Conservation (phyloP, 1,284 basidiomycete species). For the Leucoagaricus sp. region DNA sequence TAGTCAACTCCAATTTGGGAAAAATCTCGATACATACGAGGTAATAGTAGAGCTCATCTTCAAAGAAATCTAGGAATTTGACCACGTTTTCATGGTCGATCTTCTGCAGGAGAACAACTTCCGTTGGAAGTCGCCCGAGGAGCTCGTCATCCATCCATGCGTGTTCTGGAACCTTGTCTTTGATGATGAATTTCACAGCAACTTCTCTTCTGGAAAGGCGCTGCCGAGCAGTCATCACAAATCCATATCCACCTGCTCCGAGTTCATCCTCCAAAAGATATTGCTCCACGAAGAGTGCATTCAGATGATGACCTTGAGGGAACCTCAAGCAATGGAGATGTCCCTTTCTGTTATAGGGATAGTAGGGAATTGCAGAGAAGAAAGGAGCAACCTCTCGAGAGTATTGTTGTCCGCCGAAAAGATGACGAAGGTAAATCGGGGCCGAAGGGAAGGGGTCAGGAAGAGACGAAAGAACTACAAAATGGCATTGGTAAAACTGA, state of each 20-base stretch:
- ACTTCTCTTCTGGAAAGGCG: constrained; percentile 63
- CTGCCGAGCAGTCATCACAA: constrained; percentile 80
- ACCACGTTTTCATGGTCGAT: constrained; percentile 83
- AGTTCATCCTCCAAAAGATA: constrained; percentile 82
- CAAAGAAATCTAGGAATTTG: constrained; percentile 80
- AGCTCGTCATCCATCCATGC: constrained; percentile 75
- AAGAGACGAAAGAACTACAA: not conserved
- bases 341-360: constrained; percentile 30
- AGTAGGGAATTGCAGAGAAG: not conserved
- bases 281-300: constrained; percentile 61
- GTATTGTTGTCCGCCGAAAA: not conserved
- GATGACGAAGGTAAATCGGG: constrained; percentile 7
- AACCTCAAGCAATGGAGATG: constrained; percentile 58
- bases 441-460: not conserved
- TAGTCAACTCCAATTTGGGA: not conserved
- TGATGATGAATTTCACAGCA: constrained; percentile 93
- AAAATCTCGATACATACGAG: constrained; percentile 53
- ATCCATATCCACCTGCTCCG: constrained; percentile 90
- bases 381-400: constrained; percentile 7
- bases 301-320: constrained; percentile 61
- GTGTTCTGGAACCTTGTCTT: constrained; percentile 78
- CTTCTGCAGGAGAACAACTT: constrained; percentile 76
- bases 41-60: constrained; percentile 85
- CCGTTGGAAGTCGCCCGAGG: constrained; percentile 71
- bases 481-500: not conserved